phyloP scores from a whole-genome alignment of 441 rosid genomes.

The Croton laevigatus region DNA sequence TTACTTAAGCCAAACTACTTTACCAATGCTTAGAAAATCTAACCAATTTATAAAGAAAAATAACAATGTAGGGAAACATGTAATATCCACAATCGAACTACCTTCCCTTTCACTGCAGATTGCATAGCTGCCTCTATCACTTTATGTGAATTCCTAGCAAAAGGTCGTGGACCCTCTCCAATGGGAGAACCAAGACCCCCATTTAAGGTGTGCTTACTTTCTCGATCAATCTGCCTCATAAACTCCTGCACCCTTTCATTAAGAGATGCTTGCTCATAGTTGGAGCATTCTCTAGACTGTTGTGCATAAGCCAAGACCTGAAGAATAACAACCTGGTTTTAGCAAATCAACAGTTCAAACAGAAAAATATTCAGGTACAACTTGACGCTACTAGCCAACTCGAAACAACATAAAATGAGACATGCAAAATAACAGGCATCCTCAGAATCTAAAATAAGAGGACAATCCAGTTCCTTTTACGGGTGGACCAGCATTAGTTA shows the following conservation, averaged over 20 bases:
- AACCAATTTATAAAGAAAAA: slow-evolving; percentile 4
- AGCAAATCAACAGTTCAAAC: slow-evolving; percentile 1
- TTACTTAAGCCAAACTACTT: slow-evolving; percentile 6
- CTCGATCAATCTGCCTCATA: slow-evolving; percentile 79
- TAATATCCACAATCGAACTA: slow-evolving; percentile 21
- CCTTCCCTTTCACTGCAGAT: slow-evolving; percentile 91
- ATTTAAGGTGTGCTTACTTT: slow-evolving; percentile 44
- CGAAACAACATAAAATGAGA: neutral
- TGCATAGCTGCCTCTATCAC: slow-evolving; percentile 96
- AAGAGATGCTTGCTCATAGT: slow-evolving; percentile 85
- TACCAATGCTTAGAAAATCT: neutral
- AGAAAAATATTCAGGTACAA: slow-evolving; percentile 5
- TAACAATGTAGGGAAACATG: neutral
- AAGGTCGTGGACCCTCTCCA: slow-evolving; percentile 54
- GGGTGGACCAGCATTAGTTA: neutral
- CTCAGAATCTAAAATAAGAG: neutral
- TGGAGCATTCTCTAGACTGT: slow-evolving; percentile 86
- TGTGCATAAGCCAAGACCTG: slow-evolving; percentile 87
- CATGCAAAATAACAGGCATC: neutral
- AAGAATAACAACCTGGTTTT: slow-evolving; percentile 17
- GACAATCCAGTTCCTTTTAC: neutral
- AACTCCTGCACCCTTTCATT: slow-evolving; percentile 81
- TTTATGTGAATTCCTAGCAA: slow-evolving; percentile 74
- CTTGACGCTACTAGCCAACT: slow-evolving; percentile 10
- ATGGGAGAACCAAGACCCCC: slow-evolving; percentile 48